Conservation (phyloP, 1,284 basidiomycete genomes). For the Cutaneotrichosporon daszewskae region DNA sequence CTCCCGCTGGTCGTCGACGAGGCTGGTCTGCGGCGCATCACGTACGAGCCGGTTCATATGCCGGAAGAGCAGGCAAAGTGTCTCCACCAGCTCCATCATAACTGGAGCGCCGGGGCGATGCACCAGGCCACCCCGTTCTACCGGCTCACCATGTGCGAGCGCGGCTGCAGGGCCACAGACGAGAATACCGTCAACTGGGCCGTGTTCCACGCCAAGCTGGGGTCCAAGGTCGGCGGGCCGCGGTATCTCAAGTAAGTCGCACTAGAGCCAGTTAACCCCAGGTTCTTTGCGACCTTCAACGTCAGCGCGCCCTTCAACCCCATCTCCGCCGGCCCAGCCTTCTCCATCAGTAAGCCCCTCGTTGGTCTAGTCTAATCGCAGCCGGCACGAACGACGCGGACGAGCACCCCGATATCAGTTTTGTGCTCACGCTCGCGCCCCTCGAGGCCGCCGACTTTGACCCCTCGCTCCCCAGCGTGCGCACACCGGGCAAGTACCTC, state of each 20-base stretch:
- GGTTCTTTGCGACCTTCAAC: neutral
- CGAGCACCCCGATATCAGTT: neutral
- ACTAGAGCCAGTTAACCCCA: neutral
- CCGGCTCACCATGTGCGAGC: neutral
- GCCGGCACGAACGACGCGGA: neutral
- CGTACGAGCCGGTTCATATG: neutral
- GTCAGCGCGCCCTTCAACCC: neutral
- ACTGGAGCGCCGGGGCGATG: neutral
- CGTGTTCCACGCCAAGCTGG: neutral
- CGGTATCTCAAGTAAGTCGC: neutral
- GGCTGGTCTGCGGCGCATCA: neutral
- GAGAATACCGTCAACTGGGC: neutral
- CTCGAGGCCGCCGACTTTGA: neutral
- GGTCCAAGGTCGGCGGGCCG: neutral
- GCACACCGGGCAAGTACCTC: neutral
- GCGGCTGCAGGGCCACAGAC: neutral
- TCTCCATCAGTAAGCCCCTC: no score
- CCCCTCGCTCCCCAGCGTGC: neutral
- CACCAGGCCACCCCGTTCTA: neutral
- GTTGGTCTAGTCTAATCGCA: no score
- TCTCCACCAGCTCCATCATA: neutral
- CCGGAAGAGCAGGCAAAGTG: neutral
- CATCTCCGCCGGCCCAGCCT: neutral
- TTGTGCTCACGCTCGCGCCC: neutral
- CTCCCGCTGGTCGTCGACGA: neutral